Percentiles rank a stretch among this genome's conserved stretches.
Conservation (phyloP, 495 filamentous ascomycete genomes). For the Xylaria cubensis region DNA sequence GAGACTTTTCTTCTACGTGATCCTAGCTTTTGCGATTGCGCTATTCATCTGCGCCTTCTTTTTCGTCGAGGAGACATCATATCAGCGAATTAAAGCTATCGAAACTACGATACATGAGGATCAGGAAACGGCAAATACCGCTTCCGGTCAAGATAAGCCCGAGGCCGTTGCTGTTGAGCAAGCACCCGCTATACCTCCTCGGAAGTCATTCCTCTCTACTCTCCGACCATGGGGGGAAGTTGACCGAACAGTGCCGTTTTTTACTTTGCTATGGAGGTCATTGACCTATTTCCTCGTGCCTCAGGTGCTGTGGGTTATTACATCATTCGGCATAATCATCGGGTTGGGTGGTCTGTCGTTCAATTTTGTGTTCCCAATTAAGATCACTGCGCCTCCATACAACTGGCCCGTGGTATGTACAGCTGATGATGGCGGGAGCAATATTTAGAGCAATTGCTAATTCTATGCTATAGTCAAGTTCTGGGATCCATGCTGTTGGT, state of each 20-base stretch:
- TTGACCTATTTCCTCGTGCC: conserved; percentile 63
- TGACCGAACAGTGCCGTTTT: conserved; percentile 52
- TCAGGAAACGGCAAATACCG: conserved; percentile 38
- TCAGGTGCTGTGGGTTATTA: conserved; percentile 65
- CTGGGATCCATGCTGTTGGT: conserved; percentile 63
- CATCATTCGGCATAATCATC: conserved; percentile 58
- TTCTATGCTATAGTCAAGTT: conserved; percentile 50
- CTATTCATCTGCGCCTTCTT: conserved; percentile 65
- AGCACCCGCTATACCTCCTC: conserved; percentile 30
- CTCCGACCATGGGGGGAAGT: conserved; percentile 50
- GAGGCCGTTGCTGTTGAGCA: conserved; percentile 30
- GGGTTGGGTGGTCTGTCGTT: conserved; percentile 64
- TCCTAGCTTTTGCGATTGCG: conserved; percentile 62
- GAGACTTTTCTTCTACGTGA: conserved; percentile 60
- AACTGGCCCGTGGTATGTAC: conserved; percentile 55
- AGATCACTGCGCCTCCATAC: conserved; percentile 62
- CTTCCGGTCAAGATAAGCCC: not conserved
- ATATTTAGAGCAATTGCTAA: not conserved
- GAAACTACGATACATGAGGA: conserved; percentile 34
- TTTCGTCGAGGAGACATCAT: conserved; percentile 67
- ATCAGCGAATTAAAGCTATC: conserved; percentile 45
- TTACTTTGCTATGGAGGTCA: conserved; percentile 56
- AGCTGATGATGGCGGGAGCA: too few species aligned
- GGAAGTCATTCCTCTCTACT: conserved; percentile 54
- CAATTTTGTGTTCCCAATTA: conserved; percentile 66